Evolutionary conservation across 2,329 filamentous ascomycete genomes (phyloP).

Genomic region (Xylaria hypoxylon): DNA sequence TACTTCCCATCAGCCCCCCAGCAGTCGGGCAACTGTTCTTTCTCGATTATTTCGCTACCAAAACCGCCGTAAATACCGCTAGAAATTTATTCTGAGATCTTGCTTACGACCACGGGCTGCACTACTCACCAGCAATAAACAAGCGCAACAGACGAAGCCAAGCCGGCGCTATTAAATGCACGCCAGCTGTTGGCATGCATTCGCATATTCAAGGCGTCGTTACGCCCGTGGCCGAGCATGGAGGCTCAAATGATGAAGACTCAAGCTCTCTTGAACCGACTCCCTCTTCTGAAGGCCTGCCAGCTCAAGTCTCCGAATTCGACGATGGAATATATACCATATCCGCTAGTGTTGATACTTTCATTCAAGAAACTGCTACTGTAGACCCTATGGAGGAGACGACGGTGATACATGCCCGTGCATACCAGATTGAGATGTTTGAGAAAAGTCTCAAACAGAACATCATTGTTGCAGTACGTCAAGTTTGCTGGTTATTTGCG

Average conservation of each 20-base stretch:
- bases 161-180: background rate
- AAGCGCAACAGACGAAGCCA: background rate
- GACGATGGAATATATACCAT: conserved; percentile 1
- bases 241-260: conserved; percentile 22
- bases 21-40: background rate
- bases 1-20: background rate
- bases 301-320: background rate
- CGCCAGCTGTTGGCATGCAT: conserved; percentile 15
- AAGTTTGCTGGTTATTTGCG: background rate
- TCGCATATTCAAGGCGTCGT: conserved; percentile 10
- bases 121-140: background rate
- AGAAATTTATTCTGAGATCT: background rate
- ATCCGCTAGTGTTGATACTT: conserved; percentile 10
- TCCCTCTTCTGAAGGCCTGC: conserved; percentile 9
- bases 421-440: conserved; percentile 83
- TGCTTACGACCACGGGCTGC: background rate
- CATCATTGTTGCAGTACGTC: conserved; percentile 75
- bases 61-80: background rate
- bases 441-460: conserved; percentile 75
- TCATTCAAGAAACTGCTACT: background rate
- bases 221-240: background rate
- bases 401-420: conserved; percentile 60
- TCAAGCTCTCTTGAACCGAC: conserved; percentile 22
- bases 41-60: background rate
- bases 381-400: conserved; percentile 40